Percentiles rank a stretch among this genome's conserved stretches.
These are phyloP conservation scores for Arabidopsis arenosa DNA, from an alignment of 345 rosid genomes.

Conservation along the genomic window DNA sequence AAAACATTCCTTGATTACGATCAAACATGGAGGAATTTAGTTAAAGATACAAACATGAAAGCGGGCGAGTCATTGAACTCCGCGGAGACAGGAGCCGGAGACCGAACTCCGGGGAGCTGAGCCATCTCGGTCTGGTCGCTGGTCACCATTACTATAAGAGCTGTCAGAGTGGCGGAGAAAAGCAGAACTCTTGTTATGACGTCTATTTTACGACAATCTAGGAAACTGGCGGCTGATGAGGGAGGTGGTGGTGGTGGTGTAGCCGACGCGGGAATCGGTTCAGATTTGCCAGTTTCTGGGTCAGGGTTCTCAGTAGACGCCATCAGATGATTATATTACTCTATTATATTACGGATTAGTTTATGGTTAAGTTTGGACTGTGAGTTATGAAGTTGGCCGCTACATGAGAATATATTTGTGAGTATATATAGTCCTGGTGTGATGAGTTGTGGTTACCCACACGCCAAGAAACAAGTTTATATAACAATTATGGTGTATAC, in stretches of 20 bases:
- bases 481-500: not conserved
- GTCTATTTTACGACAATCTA: conserved; percentile 45
- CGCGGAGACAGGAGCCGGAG: conserved; percentile 40
- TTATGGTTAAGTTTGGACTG: not conserved
- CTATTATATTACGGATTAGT: not conserved
- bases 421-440: conserved; percentile 17
- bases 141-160: conserved; percentile 63
- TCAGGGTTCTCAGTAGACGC: conserved; percentile 56
- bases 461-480: conserved; percentile 33
- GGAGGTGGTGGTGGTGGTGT: conserved; percentile 35
- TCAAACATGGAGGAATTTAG: conserved; percentile 1
- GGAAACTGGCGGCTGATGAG: conserved; percentile 10
- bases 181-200: conserved; percentile 57
- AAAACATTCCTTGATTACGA: not conserved
- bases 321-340: conserved; percentile 41
- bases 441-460: conserved; percentile 31
- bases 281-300: conserved; percentile 41
- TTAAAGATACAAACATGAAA: conserved; percentile 58
- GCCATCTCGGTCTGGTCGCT: conserved; percentile 58
- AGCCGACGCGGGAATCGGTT: conserved; percentile 28
- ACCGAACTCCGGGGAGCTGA: conserved; percentile 34
- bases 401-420: not conserved
- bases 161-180: conserved; percentile 57
- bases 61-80: conserved; percentile 79
- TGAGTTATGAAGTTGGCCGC: conserved; percentile 7